Conservation (phyloP, 1,139 yeast genomes). For the Geotrichum citri-aurantii region DNA sequence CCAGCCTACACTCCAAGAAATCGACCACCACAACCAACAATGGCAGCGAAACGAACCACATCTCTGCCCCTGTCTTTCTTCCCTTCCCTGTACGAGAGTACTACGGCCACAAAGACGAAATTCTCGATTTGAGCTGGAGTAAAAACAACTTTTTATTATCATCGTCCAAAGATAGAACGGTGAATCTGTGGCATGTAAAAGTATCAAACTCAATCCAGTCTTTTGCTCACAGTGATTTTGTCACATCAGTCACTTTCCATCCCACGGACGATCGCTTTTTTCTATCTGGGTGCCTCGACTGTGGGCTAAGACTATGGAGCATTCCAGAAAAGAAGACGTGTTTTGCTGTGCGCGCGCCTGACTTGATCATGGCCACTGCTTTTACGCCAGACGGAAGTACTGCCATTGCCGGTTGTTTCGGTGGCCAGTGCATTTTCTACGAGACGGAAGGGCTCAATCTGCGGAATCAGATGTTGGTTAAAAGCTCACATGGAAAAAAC, state of each 20-base stretch:
- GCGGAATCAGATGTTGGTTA: conserved; percentile 50
- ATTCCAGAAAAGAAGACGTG: conserved; percentile 68
- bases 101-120: conserved; percentile 62
- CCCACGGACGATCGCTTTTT: conserved; percentile 86
- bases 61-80: conserved; percentile 74
- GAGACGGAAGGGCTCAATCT: conserved; percentile 61
- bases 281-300: conserved; percentile 76
- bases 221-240: conserved; percentile 73
- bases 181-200: conserved; percentile 78
- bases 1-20: not conserved
- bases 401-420: conserved; percentile 74
- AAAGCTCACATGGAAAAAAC: conserved; percentile 37
- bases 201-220: conserved; percentile 57
- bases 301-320: conserved; percentile 75
- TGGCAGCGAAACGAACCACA: not conserved
- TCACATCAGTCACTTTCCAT: conserved; percentile 75
- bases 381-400: conserved; percentile 65
- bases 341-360: conserved; percentile 39
- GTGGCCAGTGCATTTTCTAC: conserved; percentile 60
- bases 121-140: conserved; percentile 80
- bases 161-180: conserved; percentile 83
- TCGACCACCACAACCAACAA: not conserved
- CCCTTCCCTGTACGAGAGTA: conserved; percentile 58
- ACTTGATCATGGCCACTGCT: conserved; percentile 59
- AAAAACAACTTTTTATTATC: conserved; percentile 74